These are phyloP conservation scores for Iris macrosiphon DNA, from an alignment of 106 monocot species.

Conservation along the genomic window DNA sequence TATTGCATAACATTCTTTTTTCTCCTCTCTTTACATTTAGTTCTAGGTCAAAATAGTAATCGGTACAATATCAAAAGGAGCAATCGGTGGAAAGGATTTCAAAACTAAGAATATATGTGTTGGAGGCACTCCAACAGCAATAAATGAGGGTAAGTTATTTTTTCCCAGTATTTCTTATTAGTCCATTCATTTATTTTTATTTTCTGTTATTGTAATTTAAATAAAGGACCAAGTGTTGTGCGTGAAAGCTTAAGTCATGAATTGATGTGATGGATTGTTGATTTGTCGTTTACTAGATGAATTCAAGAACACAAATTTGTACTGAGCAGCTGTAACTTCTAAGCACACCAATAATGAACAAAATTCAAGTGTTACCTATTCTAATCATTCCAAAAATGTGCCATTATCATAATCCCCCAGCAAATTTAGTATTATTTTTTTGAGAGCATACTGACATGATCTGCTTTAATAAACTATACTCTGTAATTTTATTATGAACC, in stretches of 20 bases:
- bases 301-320: conserved; percentile 10
- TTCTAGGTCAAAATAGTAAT: conserved; percentile 13
- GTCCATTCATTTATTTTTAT: neutral
- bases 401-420: too few relatives aligned
- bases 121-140: neutral
- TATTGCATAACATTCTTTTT: neutral
- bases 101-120: too few relatives aligned
- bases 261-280: neutral
- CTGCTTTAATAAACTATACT: too few relatives aligned
- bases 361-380: too few relatives aligned
- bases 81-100: conserved; percentile 10
- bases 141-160: conserved; percentile 5
- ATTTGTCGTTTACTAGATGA: conserved; percentile 2
- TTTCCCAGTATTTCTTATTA: too few relatives aligned
- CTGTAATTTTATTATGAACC: too few relatives aligned
- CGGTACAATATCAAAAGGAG: conserved; percentile 12
- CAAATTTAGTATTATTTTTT: too few relatives aligned
- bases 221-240: neutral
- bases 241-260: neutral
- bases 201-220: neutral
- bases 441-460: too few relatives aligned
- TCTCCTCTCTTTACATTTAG: neutral
- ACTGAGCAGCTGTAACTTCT: too few relatives aligned
- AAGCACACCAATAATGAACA: too few relatives aligned
- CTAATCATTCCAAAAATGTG: too few relatives aligned